Evolutionary conservation across 441 rosid genomes (phyloP), one percentile per base, ranked within the genome.

Genomic region (Sinapis alba): DNA sequence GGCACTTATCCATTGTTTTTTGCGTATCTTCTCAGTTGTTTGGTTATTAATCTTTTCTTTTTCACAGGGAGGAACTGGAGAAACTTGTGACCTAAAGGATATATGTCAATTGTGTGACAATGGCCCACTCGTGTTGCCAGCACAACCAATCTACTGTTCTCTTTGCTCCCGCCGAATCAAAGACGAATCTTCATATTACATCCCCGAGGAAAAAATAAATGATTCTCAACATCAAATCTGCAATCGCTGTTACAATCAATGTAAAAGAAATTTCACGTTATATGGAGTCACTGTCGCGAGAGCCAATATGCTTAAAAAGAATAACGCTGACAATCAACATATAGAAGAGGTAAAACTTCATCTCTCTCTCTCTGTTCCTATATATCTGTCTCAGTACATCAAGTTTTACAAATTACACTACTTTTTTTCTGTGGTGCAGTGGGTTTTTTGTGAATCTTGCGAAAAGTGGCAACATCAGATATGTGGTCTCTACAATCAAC

Each of bases 401-500:
- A 54, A 26, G 12, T 38, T 34, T 38, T 63, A 43, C 36, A 27
- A 9, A 7, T 15, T 10, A 45, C 15, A 1, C 27, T 3, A 36
- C 30, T 65, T 62, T 34, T 45, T 50, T 71, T 65, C 74, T 6
- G 64, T 83, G 64, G 41, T 76, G 73, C 86, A 88, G 96, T 92
- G 94, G 94, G 94, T 90, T 74, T 87, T 74, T 56, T 92, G 97
- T 78, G 88, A 82, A 74, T 82, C 80, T 78, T 92, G 94, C 70
- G 60, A 76, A 70, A 68, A 75, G 43, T 90, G 94, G 97, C 94
- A 90, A 72, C 97, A 92, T 78, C 89, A 87, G 77, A 90, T 89
- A 73, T 92, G 96, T 82, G 91, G 88, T 72, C 93, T 92, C 28
- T 90, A 79, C 72, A 92, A 92, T 75, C 71, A 58, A 41, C 62